A percentile compares a stretch with the other conserved stretches of the same genome.
Evolutionary conservation across 108 stramenopile species (phyloP).

Genomic region (Skeletonema marinoi): DNA sequence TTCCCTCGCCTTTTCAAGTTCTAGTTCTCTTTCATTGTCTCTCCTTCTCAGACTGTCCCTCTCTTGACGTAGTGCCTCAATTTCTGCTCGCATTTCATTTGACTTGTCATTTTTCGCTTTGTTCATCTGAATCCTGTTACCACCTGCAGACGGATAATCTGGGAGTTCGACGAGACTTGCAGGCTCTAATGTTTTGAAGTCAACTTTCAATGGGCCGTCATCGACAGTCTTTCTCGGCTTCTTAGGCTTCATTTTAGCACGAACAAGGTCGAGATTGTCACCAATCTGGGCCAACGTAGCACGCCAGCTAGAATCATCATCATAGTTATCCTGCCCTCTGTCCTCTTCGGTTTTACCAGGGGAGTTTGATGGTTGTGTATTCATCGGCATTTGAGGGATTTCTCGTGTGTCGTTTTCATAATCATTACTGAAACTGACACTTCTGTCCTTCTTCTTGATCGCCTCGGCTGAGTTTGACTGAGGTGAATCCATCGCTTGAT

Average conservation of each 20-base stretch:
- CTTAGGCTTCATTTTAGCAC: constrained; percentile 1
- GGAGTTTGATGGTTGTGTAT: not conserved
- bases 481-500: not conserved
- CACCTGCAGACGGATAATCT: not conserved
- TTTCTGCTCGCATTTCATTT: constrained; percentile 7
- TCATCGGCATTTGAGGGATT: not conserved
- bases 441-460: not conserved
- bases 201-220: not conserved
- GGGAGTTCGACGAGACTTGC: not conserved
- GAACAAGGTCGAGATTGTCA: not conserved
- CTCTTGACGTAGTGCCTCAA: constrained; percentile 9
- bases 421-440: not conserved
- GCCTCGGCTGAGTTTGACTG: not conserved
- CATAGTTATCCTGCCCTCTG: not conserved
- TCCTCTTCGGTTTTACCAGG: not conserved
- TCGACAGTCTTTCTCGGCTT: not conserved
- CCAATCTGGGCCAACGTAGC: constrained; percentile 2
- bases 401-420: not conserved
- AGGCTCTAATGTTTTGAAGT: not conserved
- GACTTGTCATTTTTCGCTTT: not conserved
- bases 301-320: constrained; percentile 14
- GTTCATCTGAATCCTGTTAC: not conserved
- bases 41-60: constrained; percentile 6
- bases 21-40: constrained; percentile 10
- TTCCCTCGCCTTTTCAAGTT: constrained; percentile 11